Base-by-base conservation (phyloP, 2,329 filamentous ascomycete genomes). In the Atkinsonella texensis region DNA sequence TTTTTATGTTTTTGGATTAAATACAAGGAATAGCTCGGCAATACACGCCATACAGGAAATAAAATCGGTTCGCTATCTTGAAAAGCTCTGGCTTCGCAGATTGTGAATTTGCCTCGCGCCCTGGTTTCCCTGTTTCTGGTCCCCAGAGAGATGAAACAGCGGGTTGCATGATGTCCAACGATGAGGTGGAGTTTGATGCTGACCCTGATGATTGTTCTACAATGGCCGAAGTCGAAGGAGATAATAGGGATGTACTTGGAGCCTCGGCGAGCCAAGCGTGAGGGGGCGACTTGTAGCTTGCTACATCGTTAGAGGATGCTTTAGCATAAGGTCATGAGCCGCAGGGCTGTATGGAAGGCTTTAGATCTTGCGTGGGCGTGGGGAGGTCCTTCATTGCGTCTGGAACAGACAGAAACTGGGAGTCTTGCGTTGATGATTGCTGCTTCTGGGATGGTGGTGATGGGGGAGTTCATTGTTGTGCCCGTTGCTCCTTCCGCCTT, bases 51-150 rank as follows among this genome's bases (percentile, higher is more conserved):
- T 38, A 12, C 35, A 20, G 31, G 41, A 33, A 79, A 79, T 31
- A 79, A 62, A 49, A 80, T 79, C 28, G 50, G 59, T 79, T 80
- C 20, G 76, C 75, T 39, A 79, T 64, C 39, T 74, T 64, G 12
- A 78, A 70, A 1, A 79, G 72, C 58, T 79, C 75, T 2, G 74
- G 9, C 35, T 38, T 38, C 1, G 35, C 35, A 13, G 35, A 38
- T 15, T 12, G 35, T 12, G 5, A 23, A 20, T 20, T 11, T 13
- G 7, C 2, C 35, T 38, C 12, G 3, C 35, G 9, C 11, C 15
- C 35, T 38, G 11, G 9, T 38, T 10, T 15, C 15, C 4, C 12
- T 4, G 75, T 75, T 58, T 79, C 73, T 13, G 73, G 71, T 60
- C 76, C 76, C 70, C 77, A 80, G 56, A 79, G 79, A 1, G 75